These are phyloP conservation scores for Lactifluus piperatus DNA, from an alignment of 768 basidiomycete species.

Conservation along the genomic window DNA sequence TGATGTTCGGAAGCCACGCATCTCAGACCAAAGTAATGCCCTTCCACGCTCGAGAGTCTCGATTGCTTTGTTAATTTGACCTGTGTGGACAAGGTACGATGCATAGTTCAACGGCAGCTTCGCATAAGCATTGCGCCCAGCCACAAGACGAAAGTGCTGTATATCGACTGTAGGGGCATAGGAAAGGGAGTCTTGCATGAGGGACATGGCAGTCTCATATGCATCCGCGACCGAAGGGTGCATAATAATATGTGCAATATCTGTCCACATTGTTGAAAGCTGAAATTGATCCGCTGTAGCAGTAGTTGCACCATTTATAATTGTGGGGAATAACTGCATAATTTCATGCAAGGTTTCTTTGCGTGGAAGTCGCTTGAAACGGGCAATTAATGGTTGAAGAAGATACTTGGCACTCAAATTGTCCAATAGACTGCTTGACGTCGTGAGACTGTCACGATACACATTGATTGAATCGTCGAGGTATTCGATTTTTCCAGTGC, in stretches of 20 bases:
- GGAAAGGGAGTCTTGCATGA: neutral
- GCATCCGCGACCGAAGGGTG: neutral
- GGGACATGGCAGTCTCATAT: neutral
- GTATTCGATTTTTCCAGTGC: neutral
- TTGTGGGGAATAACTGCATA: neutral
- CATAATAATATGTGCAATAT: neutral
- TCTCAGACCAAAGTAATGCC: slow-evolving; percentile 9
- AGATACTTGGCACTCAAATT: too few species aligned
- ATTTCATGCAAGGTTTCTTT: neutral
- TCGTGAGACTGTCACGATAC: neutral
- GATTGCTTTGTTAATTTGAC: neutral
- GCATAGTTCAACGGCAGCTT: neutral
- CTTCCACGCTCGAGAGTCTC: slow-evolving; percentile 11
- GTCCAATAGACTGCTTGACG: too few species aligned
- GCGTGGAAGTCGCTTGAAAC: neutral
- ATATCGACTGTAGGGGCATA: neutral
- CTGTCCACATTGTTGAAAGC: neutral
- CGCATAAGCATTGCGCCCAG: too few species aligned
- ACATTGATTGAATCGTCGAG: neutral
- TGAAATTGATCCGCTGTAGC: neutral
- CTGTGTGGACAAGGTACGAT: neutral
- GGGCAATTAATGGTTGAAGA: neutral
- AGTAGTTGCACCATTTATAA: neutral
- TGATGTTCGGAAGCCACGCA: slow-evolving; percentile 7
- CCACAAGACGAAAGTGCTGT: neutral